A percentile compares a stretch with the other conserved stretches of the same genome.
Evolutionary conservation across 139 green algal species (phyloP).

Genomic region (Zygnema circumcarinatum): DNA sequence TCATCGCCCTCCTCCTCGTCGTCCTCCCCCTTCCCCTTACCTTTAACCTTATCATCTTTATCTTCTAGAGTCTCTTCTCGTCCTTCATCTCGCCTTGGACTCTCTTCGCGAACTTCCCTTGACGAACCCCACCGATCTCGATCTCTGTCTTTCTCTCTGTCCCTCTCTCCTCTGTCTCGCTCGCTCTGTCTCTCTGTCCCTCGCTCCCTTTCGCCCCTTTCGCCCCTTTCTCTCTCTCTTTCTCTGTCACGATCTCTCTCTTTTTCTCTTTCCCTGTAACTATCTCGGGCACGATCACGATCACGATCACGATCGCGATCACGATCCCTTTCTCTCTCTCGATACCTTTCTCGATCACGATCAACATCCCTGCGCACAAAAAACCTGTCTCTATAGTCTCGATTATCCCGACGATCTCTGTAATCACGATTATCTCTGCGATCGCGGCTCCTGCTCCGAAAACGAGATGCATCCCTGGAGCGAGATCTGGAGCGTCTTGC

Average conservation of each 20-base stretch:
- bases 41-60: conserved; percentile 20
- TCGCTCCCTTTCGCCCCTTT: conserved; percentile 12
- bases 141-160: conserved; percentile 17
- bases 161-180: conserved; percentile 44
- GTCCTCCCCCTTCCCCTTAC: conserved; percentile 9
- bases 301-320: conserved; percentile 27
- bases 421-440: conserved; percentile 10
- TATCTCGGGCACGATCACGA: conserved; percentile 27
- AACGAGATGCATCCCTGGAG: conserved; percentile 1
- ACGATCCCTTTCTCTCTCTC: conserved; percentile 44
- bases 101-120: background rate
- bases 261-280: conserved; percentile 33
- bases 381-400: conserved; percentile 45
- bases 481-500: conserved; percentile 25
- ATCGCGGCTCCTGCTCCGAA: conserved; percentile 42
- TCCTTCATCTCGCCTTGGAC: background rate
- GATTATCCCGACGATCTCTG: background rate
- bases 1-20: conserved; percentile 37
- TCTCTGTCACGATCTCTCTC: conserved; percentile 35
- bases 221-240: conserved; percentile 2
- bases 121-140: background rate
- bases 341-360: conserved; percentile 45
- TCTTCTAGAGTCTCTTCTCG: conserved; percentile 13
- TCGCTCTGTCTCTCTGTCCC: conserved; percentile 43
- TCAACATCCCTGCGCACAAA: conserved; percentile 3